These are phyloP conservation scores for Ophiostoma novo-ulmi DNA, from an alignment of 2,329 filamentous ascomycete genomes.

Conservation along the genomic window DNA sequence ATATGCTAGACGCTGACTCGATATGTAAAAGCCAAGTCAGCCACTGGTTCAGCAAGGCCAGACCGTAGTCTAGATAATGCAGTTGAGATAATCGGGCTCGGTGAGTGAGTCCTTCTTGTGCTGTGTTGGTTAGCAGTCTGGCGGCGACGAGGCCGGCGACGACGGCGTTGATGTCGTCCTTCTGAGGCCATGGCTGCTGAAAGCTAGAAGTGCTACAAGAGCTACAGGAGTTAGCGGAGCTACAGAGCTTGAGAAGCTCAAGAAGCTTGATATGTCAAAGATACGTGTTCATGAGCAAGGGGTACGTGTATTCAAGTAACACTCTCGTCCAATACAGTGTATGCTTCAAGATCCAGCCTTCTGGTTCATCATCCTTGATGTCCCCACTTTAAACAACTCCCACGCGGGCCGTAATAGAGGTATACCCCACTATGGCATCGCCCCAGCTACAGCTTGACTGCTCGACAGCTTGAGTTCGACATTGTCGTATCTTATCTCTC, in stretches of 20 bases:
- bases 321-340: too few relatives aligned
- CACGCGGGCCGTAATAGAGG: neutral
- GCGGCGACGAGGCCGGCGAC: neutral
- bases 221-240: too few relatives aligned
- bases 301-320: neutral
- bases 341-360: neutral
- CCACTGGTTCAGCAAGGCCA: neutral
- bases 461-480: neutral
- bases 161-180: neutral
- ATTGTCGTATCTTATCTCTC: constrained; percentile 4
- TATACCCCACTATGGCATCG: constrained; percentile 1
- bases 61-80: neutral
- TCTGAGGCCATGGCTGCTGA: neutral
- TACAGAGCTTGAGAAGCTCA: too few relatives aligned
- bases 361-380: neutral
- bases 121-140: neutral
- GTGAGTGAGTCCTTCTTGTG: neutral
- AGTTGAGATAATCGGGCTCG: neutral
- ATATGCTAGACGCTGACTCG: neutral
- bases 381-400: neutral
- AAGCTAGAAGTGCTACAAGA: too few relatives aligned
- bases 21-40: neutral
- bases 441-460: constrained; percentile 6
- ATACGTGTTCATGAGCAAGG: neutral
- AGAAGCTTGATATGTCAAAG: too few relatives aligned